Evolutionary conservation across 1,284 basidiomycete genomes (phyloP).

Genomic region (Phylloboletellus chloephorus): DNA sequence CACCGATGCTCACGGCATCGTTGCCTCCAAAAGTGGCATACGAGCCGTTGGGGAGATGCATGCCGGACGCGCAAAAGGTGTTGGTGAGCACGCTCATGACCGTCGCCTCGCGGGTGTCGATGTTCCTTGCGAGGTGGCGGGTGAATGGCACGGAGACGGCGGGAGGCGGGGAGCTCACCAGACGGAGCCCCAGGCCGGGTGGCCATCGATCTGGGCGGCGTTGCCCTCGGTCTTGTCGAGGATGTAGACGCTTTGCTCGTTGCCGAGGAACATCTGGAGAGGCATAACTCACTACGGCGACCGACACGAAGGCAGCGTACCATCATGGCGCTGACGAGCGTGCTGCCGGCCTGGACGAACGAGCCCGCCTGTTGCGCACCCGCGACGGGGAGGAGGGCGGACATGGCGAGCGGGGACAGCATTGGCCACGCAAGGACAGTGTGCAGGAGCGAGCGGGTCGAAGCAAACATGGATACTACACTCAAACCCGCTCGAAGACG

Average conservation of each 20-base stretch:
- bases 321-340: conserved; percentile 30
- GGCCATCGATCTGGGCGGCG: conserved; percentile 49
- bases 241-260: conserved; percentile 51
- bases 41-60: conserved; percentile 59
- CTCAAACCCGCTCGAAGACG: conserved; percentile 70
- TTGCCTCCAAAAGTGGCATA: conserved; percentile 66
- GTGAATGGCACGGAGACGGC: neutral
- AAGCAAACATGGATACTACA: neutral
- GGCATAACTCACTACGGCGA: neutral
- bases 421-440: conserved; percentile 9
- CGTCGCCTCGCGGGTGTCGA: conserved; percentile 40
- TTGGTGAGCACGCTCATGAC: conserved; percentile 74
- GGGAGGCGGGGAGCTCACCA: conserved; percentile 37
- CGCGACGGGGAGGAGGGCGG: conserved; percentile 6
- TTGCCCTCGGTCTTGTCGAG: conserved; percentile 61
- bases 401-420: conserved; percentile 11
- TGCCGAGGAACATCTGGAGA: conserved; percentile 46
- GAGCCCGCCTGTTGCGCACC: conserved; percentile 20
- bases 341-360: conserved; percentile 18
- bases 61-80: conserved; percentile 74
- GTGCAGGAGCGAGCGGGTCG: conserved; percentile 8
- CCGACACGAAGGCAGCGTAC: conserved; percentile 4
- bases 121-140: conserved; percentile 15
- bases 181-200: conserved; percentile 49
- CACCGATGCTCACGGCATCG: conserved; percentile 60